phyloP scores from a whole-genome alignment of 768 basidiomycete genomes.

The Russula griseocarnosa region DNA sequence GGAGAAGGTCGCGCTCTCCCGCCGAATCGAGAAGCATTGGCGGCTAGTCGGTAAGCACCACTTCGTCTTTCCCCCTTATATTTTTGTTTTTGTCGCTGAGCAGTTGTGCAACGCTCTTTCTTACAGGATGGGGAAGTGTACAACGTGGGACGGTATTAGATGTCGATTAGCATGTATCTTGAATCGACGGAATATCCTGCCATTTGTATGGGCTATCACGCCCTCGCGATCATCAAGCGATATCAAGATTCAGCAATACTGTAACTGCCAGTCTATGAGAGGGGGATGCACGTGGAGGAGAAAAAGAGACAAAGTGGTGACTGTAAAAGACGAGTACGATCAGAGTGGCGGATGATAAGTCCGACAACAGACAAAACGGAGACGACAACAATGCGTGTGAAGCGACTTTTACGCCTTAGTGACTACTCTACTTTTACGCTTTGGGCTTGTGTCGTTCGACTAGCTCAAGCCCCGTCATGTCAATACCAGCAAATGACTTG shows the following conservation, averaged over 20 bases:
- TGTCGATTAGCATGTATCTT: constrained; percentile 47
- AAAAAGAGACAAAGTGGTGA: neutral
- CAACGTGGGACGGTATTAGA: constrained; percentile 81
- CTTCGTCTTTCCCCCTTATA: no score
- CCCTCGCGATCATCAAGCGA: neutral
- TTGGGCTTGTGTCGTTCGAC: constrained; percentile 32
- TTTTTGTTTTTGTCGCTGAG: neutral
- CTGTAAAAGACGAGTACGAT: neutral
- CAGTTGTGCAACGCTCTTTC: neutral
- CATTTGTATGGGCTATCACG: neutral
- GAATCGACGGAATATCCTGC: neutral
- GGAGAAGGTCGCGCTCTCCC: constrained; percentile 93
- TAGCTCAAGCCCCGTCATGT: constrained; percentile 60
- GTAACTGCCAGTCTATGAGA: no score
- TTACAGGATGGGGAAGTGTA: constrained; percentile 67
- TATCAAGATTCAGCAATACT: neutral
- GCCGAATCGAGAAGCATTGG: constrained; percentile 98
- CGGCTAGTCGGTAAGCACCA: constrained; percentile 83
- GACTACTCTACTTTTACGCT: neutral
- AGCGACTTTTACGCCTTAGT: no score
- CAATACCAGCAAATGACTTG: constrained; percentile 70
- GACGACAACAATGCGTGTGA: neutral
- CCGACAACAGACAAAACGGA: no score
- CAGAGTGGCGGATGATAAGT: neutral
- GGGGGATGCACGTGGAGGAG: neutral